Conservation (phyloP, 306 rosid species). For the Arachis stenosperma region DNA sequence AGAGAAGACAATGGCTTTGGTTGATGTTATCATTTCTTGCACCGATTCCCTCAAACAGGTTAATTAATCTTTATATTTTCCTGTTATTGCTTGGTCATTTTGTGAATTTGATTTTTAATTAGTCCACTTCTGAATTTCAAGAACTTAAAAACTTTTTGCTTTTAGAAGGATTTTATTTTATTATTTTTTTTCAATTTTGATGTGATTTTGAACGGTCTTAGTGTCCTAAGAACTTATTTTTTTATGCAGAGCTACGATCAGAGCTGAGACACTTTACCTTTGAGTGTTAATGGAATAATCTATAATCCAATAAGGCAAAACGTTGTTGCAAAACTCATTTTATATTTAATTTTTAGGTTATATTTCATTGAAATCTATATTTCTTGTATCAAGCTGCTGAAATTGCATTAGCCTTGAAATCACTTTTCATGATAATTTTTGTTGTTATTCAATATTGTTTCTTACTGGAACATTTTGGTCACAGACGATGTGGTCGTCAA, state of each 20-base stretch:
- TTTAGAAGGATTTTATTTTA: neutral
- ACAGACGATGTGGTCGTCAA: neutral
- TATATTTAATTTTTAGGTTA: slow-evolving; percentile 17
- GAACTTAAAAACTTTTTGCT: neutral
- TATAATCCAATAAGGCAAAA: neutral
- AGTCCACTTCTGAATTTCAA: neutral
- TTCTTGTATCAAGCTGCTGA: neutral
- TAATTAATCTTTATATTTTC: neutral
- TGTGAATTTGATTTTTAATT: neutral
- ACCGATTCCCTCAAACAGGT: slow-evolving; percentile 79
- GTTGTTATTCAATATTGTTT: neutral
- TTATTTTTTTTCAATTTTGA: neutral
- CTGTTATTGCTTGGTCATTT: neutral
- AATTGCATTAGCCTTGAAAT: neutral
- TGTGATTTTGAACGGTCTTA: neutral
- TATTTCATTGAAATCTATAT: neutral
- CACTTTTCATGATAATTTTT: neutral
- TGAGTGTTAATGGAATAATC: neutral
- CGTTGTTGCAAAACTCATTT: neutral
- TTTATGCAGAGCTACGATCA: neutral
- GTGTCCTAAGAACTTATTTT: neutral
- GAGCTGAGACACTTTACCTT: neutral
- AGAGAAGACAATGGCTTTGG: slow-evolving; percentile 56
- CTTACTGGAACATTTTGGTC: neutral
- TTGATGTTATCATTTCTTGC: slow-evolving; percentile 73